Evolutionary conservation across 345 rosid species (phyloP).

Genomic region (Lepidium didymum): DNA sequence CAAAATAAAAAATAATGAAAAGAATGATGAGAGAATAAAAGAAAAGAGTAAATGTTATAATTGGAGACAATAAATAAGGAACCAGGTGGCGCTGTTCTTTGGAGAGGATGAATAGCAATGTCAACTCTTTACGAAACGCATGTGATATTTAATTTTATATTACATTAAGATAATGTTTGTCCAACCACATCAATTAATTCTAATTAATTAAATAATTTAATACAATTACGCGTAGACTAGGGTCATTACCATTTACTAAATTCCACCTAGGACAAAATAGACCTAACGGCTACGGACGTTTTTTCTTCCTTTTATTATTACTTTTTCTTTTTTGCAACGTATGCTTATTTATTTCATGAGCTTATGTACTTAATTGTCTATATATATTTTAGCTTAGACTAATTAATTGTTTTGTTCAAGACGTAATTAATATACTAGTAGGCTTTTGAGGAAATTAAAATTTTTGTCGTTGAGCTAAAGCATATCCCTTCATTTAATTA

Average conservation of each 20-base stretch:
- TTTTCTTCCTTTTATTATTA: conserved; percentile 6
- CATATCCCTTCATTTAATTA: neutral
- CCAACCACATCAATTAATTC: conserved; percentile 33
- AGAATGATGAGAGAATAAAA: neutral
- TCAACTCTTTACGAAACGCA: conserved; percentile 33
- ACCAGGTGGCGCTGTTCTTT: conserved; percentile 34
- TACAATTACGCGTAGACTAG: conserved; percentile 31
- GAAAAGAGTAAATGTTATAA: neutral
- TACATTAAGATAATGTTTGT: conserved; percentile 20
- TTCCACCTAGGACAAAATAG: conserved; percentile 21
- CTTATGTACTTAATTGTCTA: neutral
- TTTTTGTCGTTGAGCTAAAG: neutral
- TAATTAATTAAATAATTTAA: conserved; percentile 4
- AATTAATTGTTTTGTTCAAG: conserved; percentile 4
- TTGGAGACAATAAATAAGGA: conserved; percentile 25
- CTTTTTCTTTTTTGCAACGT: neutral
- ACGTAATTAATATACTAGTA: neutral
- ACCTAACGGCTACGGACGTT: conserved; percentile 25
- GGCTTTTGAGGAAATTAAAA: neutral
- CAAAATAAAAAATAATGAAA: too few species aligned
- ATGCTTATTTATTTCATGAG: conserved; percentile 15
- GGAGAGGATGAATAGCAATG: conserved; percentile 31
- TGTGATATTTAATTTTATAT: conserved; percentile 18
- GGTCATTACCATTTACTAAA: conserved; percentile 30
- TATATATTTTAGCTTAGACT: neutral